phyloP scores from a whole-genome alignment of 1,139 yeast species.

The Komagataea norvegica region DNA sequence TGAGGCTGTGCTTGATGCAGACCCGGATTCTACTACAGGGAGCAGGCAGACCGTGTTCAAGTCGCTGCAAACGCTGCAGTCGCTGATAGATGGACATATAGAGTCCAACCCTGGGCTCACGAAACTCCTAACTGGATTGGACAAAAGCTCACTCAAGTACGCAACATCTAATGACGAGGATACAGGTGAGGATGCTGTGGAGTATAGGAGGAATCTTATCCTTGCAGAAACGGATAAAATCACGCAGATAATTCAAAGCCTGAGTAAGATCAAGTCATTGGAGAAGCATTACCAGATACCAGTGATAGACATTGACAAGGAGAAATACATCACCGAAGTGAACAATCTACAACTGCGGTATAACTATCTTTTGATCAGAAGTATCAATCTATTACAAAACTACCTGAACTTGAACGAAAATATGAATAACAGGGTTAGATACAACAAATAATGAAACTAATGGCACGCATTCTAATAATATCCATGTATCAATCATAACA shows the following conservation, averaged over 20 bases:
- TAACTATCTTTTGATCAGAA: conserved; percentile 20
- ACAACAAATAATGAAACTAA: not conserved
- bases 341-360: conserved; percentile 17
- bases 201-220: conserved; percentile 11
- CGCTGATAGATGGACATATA: conserved; percentile 11
- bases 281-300: conserved; percentile 4
- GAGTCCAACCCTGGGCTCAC: conserved; percentile 3
- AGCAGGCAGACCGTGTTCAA: not conserved
- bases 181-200: conserved; percentile 5
- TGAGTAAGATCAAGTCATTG: conserved; percentile 5
- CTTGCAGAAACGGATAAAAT: conserved; percentile 12
- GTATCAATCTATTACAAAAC: conserved; percentile 22
- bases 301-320: conserved; percentile 1
- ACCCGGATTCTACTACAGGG: not conserved
- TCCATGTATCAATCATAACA: not conserved
- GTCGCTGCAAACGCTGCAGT: conserved; percentile 2
- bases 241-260: not conserved
- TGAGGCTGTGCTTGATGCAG: not conserved
- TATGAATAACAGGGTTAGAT: conserved; percentile 10
- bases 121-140: conserved; percentile 13
- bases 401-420: conserved; percentile 15
- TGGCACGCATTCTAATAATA: not conserved
- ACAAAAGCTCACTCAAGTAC: conserved; percentile 7
- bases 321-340: conserved; percentile 6
- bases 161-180: conserved; percentile 1